Evolutionary conservation across 139 green algal genomes (phyloP).

Genomic region (Coccomyxa sp.): DNA sequence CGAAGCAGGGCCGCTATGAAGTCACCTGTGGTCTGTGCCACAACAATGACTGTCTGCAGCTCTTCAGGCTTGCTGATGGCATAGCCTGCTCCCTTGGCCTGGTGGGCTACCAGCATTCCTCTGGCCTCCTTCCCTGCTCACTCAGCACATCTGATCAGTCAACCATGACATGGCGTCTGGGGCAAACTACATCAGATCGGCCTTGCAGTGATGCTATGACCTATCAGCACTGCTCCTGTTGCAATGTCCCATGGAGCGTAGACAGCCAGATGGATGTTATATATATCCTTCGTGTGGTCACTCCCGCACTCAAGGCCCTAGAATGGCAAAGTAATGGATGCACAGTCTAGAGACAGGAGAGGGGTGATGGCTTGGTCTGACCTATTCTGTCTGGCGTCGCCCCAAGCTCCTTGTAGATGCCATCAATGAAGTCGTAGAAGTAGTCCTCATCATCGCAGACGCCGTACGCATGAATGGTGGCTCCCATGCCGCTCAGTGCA

Average conservation of each 20-base stretch:
- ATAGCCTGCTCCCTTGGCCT: slow-evolving; percentile 85
- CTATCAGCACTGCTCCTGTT: no score
- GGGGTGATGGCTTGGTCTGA: no score
- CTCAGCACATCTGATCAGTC: neutral
- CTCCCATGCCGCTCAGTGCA: slow-evolving; percentile 45
- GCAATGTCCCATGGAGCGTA: no score
- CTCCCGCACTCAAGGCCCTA: no score
- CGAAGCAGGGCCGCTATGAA: neutral
- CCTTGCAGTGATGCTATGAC: no score
- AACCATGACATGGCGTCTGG: neutral
- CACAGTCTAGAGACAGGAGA: neutral
- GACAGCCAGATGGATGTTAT: no score
- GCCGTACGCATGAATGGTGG: slow-evolving; percentile 60
- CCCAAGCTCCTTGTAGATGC: slow-evolving; percentile 59
- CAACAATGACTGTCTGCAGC: slow-evolving; percentile 60
- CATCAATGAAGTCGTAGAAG: slow-evolving; percentile 83
- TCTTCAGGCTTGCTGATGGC: slow-evolving; percentile 83
- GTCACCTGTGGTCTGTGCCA: slow-evolving; percentile 58
- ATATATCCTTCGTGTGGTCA: no score
- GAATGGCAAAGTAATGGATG: no score
- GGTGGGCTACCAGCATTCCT: slow-evolving; percentile 19
- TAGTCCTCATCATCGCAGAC: slow-evolving; percentile 83
- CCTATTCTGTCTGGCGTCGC: neutral
- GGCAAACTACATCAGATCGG: neutral
- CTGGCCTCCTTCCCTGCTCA: neutral